phyloP scores from a whole-genome alignment of 805 yeast genomes.

The Saccharomyces mikatae region DNA sequence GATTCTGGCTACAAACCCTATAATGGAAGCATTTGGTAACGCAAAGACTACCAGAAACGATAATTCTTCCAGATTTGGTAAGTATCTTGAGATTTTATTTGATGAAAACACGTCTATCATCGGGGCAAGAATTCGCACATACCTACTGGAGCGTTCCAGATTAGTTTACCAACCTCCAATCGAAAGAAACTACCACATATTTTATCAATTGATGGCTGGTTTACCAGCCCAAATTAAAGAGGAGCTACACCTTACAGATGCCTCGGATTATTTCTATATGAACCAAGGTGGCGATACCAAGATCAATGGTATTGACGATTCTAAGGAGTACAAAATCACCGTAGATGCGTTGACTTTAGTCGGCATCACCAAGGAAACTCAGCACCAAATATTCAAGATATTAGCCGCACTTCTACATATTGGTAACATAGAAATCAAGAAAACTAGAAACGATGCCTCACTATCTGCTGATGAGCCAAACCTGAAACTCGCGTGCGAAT shows the following conservation, averaged over 20 bases:
- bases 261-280: conserved; percentile 68
- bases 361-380: conserved; percentile 57
- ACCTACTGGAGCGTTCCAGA: conserved; percentile 86
- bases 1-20: conserved; percentile 90
- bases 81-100: conserved; percentile 84
- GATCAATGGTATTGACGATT: conserved; percentile 77
- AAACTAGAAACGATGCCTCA: conserved; percentile 76
- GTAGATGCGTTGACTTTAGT: conserved; percentile 68
- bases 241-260: conserved; percentile 50
- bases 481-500: conserved; percentile 70
- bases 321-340: conserved; percentile 67
- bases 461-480: conserved; percentile 82
- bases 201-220: conserved; percentile 83
- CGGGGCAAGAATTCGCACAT: conserved; percentile 92
- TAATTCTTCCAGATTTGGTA: conserved; percentile 91
- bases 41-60: conserved; percentile 87
- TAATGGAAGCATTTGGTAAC: conserved; percentile 87
- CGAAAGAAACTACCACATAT: conserved; percentile 94
- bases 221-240: conserved; percentile 44
- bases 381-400: conserved; percentile 61
- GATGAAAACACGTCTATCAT: conserved; percentile 67
- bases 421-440: conserved; percentile 83
- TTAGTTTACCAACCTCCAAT: conserved; percentile 82
- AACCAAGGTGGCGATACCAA: conserved; percentile 76
- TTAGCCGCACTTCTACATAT: conserved; percentile 85